phyloP scores from a whole-genome alignment of 306 rosid genomes.

The Cicer arietinum region DNA sequence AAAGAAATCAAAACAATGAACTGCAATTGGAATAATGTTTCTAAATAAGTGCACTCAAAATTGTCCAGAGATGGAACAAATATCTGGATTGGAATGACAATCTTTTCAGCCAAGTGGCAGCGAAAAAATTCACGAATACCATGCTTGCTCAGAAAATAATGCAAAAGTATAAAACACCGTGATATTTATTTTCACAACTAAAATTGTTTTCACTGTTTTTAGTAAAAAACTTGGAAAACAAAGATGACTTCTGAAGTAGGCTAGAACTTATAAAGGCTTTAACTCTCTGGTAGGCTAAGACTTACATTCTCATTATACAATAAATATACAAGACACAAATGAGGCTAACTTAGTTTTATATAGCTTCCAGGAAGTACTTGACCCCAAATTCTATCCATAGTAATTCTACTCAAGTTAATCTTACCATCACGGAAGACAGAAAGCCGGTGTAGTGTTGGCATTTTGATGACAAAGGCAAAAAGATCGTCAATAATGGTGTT shows the following conservation, averaged over 20 bases:
- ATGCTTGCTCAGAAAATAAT: neutral
- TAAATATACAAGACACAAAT: neutral
- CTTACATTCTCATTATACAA: neutral
- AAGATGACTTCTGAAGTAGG: neutral
- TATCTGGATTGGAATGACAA: neutral
- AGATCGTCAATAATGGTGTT: constrained; percentile 98
- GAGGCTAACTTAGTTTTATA: constrained; percentile 9
- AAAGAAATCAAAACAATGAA: constrained; percentile 33
- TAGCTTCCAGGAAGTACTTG: neutral
- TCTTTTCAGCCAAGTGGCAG: neutral
- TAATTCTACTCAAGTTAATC: constrained; percentile 37
- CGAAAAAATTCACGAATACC: constrained; percentile 12
- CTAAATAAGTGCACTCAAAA: constrained; percentile 10
- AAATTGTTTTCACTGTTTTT: neutral
- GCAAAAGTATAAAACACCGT: too few species aligned
- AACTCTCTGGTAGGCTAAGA: constrained; percentile 15
- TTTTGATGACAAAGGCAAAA: constrained; percentile 97
- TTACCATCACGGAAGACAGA: constrained; percentile 99
- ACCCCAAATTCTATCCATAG: neutral
- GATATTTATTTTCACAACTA: neutral
- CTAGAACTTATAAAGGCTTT: too few species aligned
- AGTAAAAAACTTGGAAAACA: neutral
- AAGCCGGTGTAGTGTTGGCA: constrained; percentile 95
- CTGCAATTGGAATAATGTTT: constrained; percentile 2
- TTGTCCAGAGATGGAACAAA: neutral